These are phyloP conservation scores for Ambrosiella cleistominuta DNA, from an alignment of 2,329 filamentous ascomycete genomes.

Conservation along the genomic window DNA sequence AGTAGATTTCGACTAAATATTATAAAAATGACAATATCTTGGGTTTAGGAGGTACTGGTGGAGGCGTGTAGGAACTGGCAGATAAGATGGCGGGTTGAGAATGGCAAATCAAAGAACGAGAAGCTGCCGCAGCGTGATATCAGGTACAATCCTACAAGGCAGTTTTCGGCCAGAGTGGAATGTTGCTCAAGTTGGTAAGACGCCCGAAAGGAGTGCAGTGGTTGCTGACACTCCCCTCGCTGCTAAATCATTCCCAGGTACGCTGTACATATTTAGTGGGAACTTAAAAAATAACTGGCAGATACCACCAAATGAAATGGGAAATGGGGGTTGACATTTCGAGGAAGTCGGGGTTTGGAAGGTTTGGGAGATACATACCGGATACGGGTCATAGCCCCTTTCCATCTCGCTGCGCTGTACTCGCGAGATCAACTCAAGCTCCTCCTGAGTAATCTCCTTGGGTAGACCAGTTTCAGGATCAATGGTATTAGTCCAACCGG, in stretches of 20 bases:
- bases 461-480: constrained; percentile 90
- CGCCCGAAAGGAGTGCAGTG: neutral
- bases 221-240: neutral
- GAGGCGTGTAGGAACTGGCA: neutral
- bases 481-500: constrained; percentile 92
- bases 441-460: constrained; percentile 68
- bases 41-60: neutral
- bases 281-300: neutral
- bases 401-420: constrained; percentile 79
- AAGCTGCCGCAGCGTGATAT: neutral
- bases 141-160: neutral
- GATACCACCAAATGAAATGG: neutral
- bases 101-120: neutral
- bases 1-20: no score
- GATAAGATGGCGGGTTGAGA: neutral
- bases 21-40: no score
- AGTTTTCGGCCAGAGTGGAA: neutral
- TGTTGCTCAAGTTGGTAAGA: neutral
- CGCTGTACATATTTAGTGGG: neutral
- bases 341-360: neutral
- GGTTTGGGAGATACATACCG: constrained; percentile 31
- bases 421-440: constrained; percentile 73
- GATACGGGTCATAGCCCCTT: constrained; percentile 84
- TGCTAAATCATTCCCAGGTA: no score
- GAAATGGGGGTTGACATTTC: neutral